Percentiles rank a stretch among this genome's conserved stretches.
phyloP scores from a whole-genome alignment of 768 basidiomycete species.

The Boletus reticulatus region DNA sequence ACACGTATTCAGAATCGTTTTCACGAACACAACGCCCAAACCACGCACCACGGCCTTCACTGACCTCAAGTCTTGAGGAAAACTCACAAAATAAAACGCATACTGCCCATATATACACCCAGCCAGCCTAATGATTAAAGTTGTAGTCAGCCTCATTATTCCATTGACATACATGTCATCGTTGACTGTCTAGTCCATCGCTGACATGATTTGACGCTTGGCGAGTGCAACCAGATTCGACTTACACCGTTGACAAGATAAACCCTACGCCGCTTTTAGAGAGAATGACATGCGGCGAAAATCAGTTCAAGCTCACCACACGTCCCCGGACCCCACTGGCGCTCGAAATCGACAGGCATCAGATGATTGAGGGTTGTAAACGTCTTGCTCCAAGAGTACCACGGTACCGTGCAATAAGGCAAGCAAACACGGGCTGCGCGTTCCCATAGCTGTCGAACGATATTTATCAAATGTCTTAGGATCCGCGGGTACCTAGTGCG shows the following conservation, averaged over 20 bases:
- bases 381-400: too few species aligned
- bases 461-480: background rate
- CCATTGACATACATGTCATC: too few species aligned
- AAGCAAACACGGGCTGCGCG: too few species aligned
- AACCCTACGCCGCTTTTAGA: constrained; percentile 1
- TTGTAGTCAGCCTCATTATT: background rate
- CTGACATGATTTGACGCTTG: background rate
- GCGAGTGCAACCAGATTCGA: background rate
- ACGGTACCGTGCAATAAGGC: too few species aligned
- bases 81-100: constrained; percentile 7
- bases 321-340: background rate
- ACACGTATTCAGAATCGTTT: background rate
- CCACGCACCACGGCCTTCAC: constrained; percentile 6
- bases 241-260: constrained; percentile 2
- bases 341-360: background rate
- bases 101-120: constrained; percentile 12
- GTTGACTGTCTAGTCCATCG: too few species aligned
- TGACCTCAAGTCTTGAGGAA: constrained; percentile 3
- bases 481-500: background rate
- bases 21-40: background rate
- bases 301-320: constrained; percentile 1
- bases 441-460: background rate
- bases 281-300: background rate
- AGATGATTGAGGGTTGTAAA: background rate
- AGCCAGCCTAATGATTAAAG: background rate